Evolutionary conservation across 1,139 yeast species (phyloP), one percentile per base, ranked within the genome.

Genomic region (Protomyces lactucae-debilis): DNA sequence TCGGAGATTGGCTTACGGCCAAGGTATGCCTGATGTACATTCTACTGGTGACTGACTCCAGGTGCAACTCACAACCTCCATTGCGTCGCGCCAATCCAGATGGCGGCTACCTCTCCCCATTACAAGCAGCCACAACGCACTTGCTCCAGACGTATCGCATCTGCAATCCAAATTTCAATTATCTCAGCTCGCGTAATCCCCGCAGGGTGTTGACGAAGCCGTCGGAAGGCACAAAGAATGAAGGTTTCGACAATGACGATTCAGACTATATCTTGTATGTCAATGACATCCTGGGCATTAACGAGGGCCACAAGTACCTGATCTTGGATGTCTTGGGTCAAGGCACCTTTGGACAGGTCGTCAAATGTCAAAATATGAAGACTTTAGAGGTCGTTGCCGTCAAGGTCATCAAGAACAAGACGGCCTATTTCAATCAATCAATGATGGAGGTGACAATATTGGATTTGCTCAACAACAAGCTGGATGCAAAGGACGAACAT

Each of bases 341-440:
- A 69, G 99, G 99, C 2, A 92, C 99, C 0, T 93, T 95, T 80
- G 99, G 99, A 3, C 99, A 93, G 76, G 99, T 95, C 64, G 98
- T 92, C 40, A 93, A 93, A 76, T 93, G 98, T 76, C 99, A 93
- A 75, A 91, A 93, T 74, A 79, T 93, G 75, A 79, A 85, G 57
- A 91, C 95, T 56, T 95, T 90, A 73, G 92, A 90, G 67, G 85
- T 93, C 32, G 90, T 92, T 55, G 99, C 99, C 0, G 96, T 95
- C 52, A 93, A 93, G 75, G 96, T 93, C 53, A 89, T 93, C 69
- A 93, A 93, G 74, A 88, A 96, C 45, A 88, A 88, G 73, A 90
- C 96, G 3, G 97, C 96, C 10, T 92, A 88, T 72, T 79, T 92
- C 76, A 91, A 90, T 73, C 99, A 93, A 76, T 88, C 96, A 61